Evolutionary conservation across 495 filamentous ascomycete genomes (phyloP).

Genomic region (Cladorrhinum samala): DNA sequence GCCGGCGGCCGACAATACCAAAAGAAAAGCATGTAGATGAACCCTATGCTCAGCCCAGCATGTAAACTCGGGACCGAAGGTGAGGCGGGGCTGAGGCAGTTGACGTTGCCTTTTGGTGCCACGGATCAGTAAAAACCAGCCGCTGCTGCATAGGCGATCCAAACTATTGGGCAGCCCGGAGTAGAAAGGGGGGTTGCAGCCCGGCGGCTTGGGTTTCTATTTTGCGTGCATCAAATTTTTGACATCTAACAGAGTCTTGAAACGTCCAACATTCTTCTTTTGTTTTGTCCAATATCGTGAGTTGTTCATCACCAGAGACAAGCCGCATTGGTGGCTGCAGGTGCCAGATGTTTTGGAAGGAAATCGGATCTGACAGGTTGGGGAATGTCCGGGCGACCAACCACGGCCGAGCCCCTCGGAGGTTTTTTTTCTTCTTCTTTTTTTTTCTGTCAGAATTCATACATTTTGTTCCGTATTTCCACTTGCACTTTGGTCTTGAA

Average conservation of each 20-base stretch:
- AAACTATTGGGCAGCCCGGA: not conserved
- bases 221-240: too few species aligned
- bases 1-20: too few species aligned
- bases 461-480: not conserved
- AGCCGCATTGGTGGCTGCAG: not conserved
- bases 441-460: not conserved
- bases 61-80: slow-evolving; percentile 9
- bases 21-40: too few species aligned
- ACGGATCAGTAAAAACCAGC: not conserved
- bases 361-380: slow-evolving; percentile 13
- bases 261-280: not conserved
- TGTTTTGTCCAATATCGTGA: not conserved
- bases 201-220: not conserved
- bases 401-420: not conserved
- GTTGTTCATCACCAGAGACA: not conserved
- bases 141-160: not conserved
- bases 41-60: not conserved
- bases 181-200: not conserved
- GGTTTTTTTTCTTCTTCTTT: not conserved
- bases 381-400: slow-evolving; percentile 27
- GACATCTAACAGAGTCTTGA: too few species aligned
- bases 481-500: too few species aligned
- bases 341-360: not conserved
- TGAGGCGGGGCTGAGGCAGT: not conserved
- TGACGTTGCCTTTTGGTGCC: not conserved